Conservation (phyloP, 257 asterid genomes). For the Capsicum pubescens region DNA sequence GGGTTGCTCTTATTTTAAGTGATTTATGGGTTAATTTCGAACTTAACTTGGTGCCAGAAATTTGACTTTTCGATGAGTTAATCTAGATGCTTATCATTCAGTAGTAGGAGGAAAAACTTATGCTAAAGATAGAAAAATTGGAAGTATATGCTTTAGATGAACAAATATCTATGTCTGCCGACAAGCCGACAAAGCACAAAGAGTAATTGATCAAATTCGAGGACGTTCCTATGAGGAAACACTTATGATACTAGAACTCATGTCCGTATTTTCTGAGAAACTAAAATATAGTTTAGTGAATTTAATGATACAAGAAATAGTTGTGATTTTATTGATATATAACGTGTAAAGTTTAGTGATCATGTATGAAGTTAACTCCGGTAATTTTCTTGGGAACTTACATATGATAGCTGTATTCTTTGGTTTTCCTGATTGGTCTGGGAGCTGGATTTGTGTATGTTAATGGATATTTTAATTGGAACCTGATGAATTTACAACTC, state of each 20-base stretch:
- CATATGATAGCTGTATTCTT: background rate
- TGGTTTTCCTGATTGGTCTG: background rate
- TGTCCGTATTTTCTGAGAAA: background rate
- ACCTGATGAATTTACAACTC: background rate
- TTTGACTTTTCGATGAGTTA: background rate
- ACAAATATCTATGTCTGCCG: too few species aligned
- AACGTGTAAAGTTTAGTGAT: background rate
- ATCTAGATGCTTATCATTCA: too few species aligned
- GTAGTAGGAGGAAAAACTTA: too few species aligned
- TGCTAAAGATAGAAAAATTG: too few species aligned
- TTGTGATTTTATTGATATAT: background rate
- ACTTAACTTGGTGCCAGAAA: background rate
- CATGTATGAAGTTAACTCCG: background rate
- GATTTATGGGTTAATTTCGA: background rate
- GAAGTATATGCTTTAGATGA: too few species aligned
- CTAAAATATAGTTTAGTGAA: background rate
- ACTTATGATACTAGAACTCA: too few species aligned
- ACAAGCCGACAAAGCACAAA: too few species aligned
- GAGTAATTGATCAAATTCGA: too few species aligned
- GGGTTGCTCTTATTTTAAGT: background rate
- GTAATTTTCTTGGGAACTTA: background rate
- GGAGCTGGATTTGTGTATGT: constrained; percentile 2
- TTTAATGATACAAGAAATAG: background rate
- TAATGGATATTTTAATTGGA: constrained; percentile 19
- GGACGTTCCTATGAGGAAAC: too few species aligned